phyloP scores from a whole-genome alignment of 257 asterid species.

The Solanum peruvianum region DNA sequence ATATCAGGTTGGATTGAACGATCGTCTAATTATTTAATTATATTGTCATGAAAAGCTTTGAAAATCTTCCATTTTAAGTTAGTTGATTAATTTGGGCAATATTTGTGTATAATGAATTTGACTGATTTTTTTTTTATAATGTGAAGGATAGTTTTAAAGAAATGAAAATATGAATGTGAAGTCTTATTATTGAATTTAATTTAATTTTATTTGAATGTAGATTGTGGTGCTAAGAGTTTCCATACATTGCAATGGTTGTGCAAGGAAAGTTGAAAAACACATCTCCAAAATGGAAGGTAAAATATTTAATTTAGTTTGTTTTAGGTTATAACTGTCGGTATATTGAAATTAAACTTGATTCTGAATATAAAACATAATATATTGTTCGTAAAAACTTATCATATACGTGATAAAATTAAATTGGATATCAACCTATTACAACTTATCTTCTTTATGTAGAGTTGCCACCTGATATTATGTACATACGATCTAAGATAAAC shows the following conservation, averaged over 20 bases:
- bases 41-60: background rate
- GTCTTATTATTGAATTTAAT: background rate
- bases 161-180: background rate
- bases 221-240: slow-evolving; percentile 28
- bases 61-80: background rate
- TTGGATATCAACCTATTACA: background rate
- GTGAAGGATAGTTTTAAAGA: background rate
- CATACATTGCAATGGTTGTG: slow-evolving; percentile 77
- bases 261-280: slow-evolving; percentile 67
- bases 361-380: background rate
- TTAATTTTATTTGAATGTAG: too few species aligned
- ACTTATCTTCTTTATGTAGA: background rate
- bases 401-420: background rate
- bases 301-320: background rate
- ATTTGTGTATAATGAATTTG: background rate
- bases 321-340: background rate
- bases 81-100: background rate
- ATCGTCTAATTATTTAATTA: background rate
- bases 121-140: too few species aligned
- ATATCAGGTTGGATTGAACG: background rate
- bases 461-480: background rate
- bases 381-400: background rate
- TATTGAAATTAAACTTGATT: background rate
- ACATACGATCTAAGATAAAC: too few species aligned
- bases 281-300: slow-evolving; percentile 45